Conservation (phyloP, 129 eudicot species). For the Flaveria bidentis region DNA sequence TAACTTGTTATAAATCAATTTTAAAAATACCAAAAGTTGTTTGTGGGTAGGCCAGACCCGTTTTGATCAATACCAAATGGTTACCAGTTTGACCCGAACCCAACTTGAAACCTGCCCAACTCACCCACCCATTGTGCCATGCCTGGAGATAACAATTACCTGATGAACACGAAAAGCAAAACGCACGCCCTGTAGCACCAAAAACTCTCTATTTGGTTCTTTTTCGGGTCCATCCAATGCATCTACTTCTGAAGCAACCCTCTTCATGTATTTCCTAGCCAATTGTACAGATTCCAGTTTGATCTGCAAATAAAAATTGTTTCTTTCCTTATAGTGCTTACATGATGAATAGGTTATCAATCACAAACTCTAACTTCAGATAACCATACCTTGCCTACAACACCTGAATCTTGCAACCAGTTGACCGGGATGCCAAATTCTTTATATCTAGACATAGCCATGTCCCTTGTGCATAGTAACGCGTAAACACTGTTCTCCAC, state of each 20-base stretch:
- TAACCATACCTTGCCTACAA: constrained; percentile 85
- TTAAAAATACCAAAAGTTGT: neutral
- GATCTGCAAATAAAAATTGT: constrained; percentile 51
- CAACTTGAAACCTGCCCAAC: neutral
- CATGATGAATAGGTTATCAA: neutral
- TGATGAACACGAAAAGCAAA: constrained; percentile 99
- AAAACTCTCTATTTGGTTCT: constrained; percentile 94
- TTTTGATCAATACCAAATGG: neutral
- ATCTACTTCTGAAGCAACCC: constrained; percentile 92
- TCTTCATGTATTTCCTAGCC: constrained; percentile 93
- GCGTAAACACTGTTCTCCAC: constrained; percentile 94
- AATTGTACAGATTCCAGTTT: constrained; percentile 94
- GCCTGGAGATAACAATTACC: constrained; percentile 40
- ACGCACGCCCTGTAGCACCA: constrained; percentile 94
- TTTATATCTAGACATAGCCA: constrained; percentile 90
- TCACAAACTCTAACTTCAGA: neutral
- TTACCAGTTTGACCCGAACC: neutral
- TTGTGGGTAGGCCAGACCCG: neutral
- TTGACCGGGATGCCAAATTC: constrained; percentile 89
- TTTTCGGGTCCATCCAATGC: constrained; percentile 83
- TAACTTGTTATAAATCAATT: neutral
- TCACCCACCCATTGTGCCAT: neutral
- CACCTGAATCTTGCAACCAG: constrained; percentile 91
- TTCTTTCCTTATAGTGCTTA: neutral
- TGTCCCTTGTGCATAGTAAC: constrained; percentile 83